Percentiles rank a stretch among this genome's conserved stretches.
These are phyloP conservation scores for Fusarium newnesense DNA, from an alignment of 2,329 filamentous ascomycete species.

Conservation along the genomic window DNA sequence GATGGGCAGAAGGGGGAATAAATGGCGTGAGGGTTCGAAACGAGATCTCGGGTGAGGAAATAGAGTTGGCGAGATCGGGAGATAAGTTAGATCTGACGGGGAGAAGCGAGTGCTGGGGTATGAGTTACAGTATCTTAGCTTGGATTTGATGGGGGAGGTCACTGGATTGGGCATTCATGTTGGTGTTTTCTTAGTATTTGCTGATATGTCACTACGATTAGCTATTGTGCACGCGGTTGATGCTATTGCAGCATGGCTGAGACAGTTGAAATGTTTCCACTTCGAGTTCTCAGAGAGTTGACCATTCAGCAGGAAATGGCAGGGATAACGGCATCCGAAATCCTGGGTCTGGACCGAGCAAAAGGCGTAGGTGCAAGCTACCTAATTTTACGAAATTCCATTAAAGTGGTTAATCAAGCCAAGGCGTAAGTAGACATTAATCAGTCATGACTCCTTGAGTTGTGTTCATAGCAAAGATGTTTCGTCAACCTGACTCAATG, in stretches of 20 bases:
- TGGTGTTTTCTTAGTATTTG: not conserved
- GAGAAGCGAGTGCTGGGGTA: slow-evolving; percentile 1
- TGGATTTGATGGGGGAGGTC: not conserved
- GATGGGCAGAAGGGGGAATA: too few species aligned
- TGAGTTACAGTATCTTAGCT: not conserved
- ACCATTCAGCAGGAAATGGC: not conserved
- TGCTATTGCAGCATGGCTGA: not conserved
- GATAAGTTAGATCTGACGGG: not conserved
- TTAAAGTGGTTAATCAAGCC: not conserved
- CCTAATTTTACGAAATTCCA: not conserved
- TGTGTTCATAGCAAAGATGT: rapidly evolving
- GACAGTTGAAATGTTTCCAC: not conserved
- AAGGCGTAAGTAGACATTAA: not conserved
- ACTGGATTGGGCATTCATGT: not conserved
- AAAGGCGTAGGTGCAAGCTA: not conserved
- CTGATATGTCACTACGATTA: not conserved
- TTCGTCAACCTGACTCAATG: not conserved
- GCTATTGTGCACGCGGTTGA: not conserved
- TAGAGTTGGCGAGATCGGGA: slow-evolving; percentile 7
- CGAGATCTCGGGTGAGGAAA: not conserved
- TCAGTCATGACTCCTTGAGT: not conserved
- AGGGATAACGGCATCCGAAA: not conserved
- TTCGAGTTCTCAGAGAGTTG: not conserved
- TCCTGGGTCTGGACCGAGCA: not conserved
- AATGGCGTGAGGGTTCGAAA: not conserved